Evolutionary conservation across 805 yeast species (phyloP).

Genomic region (Debaryomyces prosopidis): DNA sequence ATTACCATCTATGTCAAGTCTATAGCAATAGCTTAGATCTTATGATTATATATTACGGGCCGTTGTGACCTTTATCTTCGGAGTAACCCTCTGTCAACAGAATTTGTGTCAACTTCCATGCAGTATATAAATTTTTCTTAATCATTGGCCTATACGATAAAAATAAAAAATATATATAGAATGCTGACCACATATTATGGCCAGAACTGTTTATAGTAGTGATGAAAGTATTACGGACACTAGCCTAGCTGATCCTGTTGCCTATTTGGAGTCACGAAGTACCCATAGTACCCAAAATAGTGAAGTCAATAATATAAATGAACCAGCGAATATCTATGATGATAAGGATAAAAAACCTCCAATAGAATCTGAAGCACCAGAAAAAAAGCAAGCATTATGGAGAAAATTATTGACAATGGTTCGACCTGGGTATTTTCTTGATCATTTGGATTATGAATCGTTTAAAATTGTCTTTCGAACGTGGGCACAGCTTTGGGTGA

Average conservation of each 20-base stretch:
- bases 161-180: too few species aligned
- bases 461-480: slow-evolving; percentile 24
- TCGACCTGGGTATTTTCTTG: slow-evolving; percentile 15
- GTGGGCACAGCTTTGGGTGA: slow-evolving; percentile 28
- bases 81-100: too few species aligned
- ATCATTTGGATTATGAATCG: slow-evolving; percentile 14
- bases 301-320: neutral
- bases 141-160: too few species aligned
- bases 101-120: too few species aligned
- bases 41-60: too few species aligned
- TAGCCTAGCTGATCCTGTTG: neutral
- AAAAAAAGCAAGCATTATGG: slow-evolving; percentile 18
- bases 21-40: too few species aligned
- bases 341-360: neutral
- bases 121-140: too few species aligned
- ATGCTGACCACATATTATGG: too few species aligned
- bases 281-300: neutral
- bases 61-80: too few species aligned
- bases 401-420: slow-evolving; percentile 23
- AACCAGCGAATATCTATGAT: neutral
- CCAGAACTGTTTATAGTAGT: neutral
- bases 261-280: neutral
- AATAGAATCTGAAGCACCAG: neutral
- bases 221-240: neutral
- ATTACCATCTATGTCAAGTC: too few species aligned